phyloP scores from a whole-genome alignment of 2,329 filamentous ascomycete genomes.

The Mariannaea sp. region DNA sequence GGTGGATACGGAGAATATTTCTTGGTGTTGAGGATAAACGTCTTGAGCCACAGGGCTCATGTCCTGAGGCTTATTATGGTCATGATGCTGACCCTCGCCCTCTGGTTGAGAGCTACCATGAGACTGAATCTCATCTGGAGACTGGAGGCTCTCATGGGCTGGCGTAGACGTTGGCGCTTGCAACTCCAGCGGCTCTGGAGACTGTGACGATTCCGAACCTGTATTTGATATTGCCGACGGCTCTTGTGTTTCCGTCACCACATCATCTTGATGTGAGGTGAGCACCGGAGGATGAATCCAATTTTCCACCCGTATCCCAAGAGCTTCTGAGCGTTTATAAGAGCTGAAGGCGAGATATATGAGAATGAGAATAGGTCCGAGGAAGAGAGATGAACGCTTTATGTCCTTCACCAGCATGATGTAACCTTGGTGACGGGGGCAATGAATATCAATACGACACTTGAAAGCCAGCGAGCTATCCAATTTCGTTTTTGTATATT shows the following conservation, averaged over 20 bases:
- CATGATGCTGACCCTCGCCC: background rate
- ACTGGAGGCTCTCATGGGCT: background rate
- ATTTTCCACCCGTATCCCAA: constrained; percentile 5
- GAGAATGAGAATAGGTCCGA: constrained; percentile 39
- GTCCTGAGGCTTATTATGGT: background rate
- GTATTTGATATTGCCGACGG: background rate
- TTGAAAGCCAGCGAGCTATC: too few relatives aligned
- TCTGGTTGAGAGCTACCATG: too few relatives aligned
- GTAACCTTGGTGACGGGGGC: background rate
- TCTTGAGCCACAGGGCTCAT: constrained; percentile 9
- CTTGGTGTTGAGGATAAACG: constrained; percentile 35
- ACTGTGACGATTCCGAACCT: background rate
- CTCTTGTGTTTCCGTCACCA: background rate
- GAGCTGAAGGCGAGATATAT: constrained; percentile 36
- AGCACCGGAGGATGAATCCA: constrained; percentile 18
- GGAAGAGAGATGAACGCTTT: constrained; percentile 39
- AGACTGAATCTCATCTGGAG: too few relatives aligned
- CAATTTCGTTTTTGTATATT: too few relatives aligned
- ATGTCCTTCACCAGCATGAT: constrained; percentile 43
- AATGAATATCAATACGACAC: too few relatives aligned
- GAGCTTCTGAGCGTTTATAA: constrained; percentile 19
- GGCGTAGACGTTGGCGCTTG: background rate
- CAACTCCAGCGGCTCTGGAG: background rate
- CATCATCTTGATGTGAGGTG: background rate
- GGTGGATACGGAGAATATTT: constrained; percentile 54